Evolutionary conservation across 768 basidiomycete genomes (phyloP).

Genomic region (Terana coerulea): DNA sequence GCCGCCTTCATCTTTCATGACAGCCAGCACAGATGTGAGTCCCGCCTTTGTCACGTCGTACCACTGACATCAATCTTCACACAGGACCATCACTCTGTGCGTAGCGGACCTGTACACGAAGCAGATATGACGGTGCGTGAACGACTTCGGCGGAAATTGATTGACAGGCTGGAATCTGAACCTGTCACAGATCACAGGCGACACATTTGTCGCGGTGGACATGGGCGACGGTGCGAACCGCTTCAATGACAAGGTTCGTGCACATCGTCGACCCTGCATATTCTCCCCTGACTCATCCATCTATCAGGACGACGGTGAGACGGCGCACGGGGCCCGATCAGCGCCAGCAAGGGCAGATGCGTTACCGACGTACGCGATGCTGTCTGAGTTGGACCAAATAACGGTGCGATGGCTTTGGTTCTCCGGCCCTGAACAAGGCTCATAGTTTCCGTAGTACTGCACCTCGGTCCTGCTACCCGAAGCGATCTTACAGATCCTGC

Average conservation of each 20-base stretch:
- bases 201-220: not conserved
- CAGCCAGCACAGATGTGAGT: conserved; percentile 5
- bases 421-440: not conserved
- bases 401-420: conserved; percentile 35
- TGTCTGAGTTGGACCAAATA: conserved; percentile 45
- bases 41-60: not conserved
- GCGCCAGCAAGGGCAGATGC: not conserved
- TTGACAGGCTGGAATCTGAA: not conserved
- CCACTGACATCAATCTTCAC: not conserved
- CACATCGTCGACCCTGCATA: not conserved
- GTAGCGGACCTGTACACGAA: no score
- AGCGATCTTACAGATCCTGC: conserved; percentile 64
- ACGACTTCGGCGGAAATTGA: not conserved
- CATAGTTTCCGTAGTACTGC: conserved; percentile 55
- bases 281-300: not conserved
- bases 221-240: not conserved
- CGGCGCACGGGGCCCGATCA: not conserved
- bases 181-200: no score
- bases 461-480: conserved; percentile 69
- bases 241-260: not conserved
- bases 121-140: not conserved
- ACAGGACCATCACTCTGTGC: no score
- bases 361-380: conserved; percentile 33
- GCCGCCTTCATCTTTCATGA: conserved; percentile 21
- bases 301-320: not conserved